Evolutionary conservation across 23 red algal species (phyloP).

Genomic region (Gracilariopsis chorda): DNA sequence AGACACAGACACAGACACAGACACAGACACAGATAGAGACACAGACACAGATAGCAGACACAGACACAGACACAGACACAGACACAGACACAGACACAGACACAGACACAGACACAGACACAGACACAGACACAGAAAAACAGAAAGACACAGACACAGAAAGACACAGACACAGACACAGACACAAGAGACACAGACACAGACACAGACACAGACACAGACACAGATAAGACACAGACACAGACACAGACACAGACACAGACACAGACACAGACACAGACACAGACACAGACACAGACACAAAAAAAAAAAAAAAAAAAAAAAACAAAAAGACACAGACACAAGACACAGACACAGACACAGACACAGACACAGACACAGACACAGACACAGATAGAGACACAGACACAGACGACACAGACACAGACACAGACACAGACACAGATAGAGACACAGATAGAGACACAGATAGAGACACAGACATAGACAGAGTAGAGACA

Average conservation of each 20-base stretch:
- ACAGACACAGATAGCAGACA: constrained; percentile 1
- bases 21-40: background rate
- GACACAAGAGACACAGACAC: background rate
- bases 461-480: too few relatives aligned
- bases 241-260: background rate
- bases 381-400: too few relatives aligned
- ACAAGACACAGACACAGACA: too few relatives aligned
- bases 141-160: background rate
- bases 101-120: background rate
- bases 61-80: constrained; percentile 5
- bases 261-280: background rate
- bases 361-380: too few relatives aligned
- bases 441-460: too few relatives aligned
- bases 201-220: background rate
- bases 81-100: background rate
- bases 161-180: background rate
- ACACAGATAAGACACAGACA: background rate
- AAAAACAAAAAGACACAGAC: background rate
- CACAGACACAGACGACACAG: too few relatives aligned
- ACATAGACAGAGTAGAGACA: too few relatives aligned
- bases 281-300: background rate
- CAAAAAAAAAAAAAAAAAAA: background rate
- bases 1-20: too few relatives aligned
- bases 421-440: too few relatives aligned
- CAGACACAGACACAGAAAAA: background rate